Percentiles rank a stretch among this genome's conserved stretches.
Conservation (phyloP, 768 basidiomycete genomes). For the Kondoa subrosea region DNA sequence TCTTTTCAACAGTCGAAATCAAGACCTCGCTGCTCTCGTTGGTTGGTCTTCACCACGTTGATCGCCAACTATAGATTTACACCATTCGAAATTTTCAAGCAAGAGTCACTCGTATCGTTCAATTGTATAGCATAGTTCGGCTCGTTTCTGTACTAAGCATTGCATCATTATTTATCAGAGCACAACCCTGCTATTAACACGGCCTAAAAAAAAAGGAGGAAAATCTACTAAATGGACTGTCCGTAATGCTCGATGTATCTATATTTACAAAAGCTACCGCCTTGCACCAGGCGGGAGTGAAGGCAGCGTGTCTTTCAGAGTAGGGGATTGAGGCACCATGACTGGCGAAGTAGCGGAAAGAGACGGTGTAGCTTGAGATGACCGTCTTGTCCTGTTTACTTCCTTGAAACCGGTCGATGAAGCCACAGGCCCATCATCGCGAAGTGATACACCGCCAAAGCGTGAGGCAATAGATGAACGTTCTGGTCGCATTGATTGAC, state of each 20-base stretch:
- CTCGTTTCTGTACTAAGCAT: too few relatives aligned
- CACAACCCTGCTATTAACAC: too few relatives aligned
- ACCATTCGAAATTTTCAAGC: too few relatives aligned
- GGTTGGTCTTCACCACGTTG: background rate
- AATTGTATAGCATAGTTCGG: background rate
- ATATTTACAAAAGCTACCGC: background rate
- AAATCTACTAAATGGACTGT: background rate
- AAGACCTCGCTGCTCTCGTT: background rate
- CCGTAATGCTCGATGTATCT: background rate
- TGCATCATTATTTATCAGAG: too few relatives aligned
- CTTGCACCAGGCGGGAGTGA: background rate
- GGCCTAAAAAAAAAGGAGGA: too few relatives aligned
- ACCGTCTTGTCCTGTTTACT: background rate
- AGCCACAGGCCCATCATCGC: conserved; percentile 9
- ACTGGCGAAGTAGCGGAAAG: background rate
- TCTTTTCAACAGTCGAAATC: conserved; percentile 10
- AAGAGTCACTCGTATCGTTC: background rate
- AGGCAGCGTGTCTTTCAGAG: too few relatives aligned
- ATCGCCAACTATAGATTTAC: too few relatives aligned
- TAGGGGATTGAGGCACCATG: too few relatives aligned
- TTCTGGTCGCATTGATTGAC: background rate
- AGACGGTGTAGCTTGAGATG: background rate
- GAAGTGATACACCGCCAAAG: conserved; percentile 6
- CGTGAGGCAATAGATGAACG: conserved; percentile 1
- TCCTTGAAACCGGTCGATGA: background rate